phyloP scores from a whole-genome alignment of 1,284 basidiomycete genomes.

The Leccinum angustisporum region DNA sequence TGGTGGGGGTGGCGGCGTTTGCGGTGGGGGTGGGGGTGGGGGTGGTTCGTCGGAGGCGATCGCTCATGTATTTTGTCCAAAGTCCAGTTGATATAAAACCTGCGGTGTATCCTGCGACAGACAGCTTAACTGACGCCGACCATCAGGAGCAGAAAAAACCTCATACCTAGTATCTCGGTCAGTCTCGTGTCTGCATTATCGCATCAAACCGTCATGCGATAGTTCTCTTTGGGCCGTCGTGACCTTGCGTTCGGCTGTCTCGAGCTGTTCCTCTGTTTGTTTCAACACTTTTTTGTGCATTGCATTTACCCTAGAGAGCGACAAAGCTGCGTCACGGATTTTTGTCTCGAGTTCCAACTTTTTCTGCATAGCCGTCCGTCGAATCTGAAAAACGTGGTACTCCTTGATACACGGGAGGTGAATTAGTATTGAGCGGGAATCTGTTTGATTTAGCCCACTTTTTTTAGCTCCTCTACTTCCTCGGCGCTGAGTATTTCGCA shows the following conservation, averaged over 20 bases:
- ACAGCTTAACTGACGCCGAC: no score
- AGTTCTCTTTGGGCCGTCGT: conserved; percentile 68
- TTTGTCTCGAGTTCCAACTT: conserved; percentile 76
- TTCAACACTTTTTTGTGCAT: conserved; percentile 59
- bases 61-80: no score
- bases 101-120: no score
- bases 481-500: conserved; percentile 78
- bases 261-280: conserved; percentile 70
- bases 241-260: conserved; percentile 64
- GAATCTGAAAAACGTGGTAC: conserved; percentile 58
- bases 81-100: no score
- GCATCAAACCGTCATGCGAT: no score
- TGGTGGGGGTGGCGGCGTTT: no score
- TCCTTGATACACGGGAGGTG: conserved; percentile 46
- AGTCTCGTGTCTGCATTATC: no score
- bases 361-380: conserved; percentile 60
- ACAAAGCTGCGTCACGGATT: conserved; percentile 76
- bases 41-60: no score
- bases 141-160: no score
- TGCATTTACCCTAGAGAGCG: conserved; percentile 65
- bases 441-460: conserved; percentile 48
- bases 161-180: no score
- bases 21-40: no score
- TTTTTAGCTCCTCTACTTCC: conserved; percentile 89
- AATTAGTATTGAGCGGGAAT: conserved; percentile 3